Evolutionary conservation across 164 flowering plant genomes (phyloP).

Genomic region (Berberis thunbergii): DNA sequence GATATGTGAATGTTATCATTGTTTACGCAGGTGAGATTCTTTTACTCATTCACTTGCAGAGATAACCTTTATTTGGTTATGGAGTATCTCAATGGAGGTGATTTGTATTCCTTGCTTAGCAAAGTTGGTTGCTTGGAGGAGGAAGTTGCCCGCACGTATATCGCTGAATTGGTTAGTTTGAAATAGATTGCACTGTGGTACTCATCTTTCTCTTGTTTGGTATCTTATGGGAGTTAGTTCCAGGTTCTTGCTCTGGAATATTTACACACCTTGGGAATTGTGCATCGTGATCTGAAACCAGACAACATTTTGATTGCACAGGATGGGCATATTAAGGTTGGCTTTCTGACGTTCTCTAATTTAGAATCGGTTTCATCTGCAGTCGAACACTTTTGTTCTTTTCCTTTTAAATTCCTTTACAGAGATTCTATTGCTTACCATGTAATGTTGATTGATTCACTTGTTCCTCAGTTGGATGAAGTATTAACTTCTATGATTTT

Average conservation of each 20-base stretch:
- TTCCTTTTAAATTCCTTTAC: too few species aligned
- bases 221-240: conserved; percentile 9
- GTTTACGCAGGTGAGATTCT: conserved; percentile 56
- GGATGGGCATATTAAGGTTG: conserved; percentile 78
- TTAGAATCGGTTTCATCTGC: too few species aligned
- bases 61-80: conserved; percentile 79
- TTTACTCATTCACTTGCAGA: conserved; percentile 66
- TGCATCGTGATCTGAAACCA: conserved; percentile 79
- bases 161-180: conserved; percentile 63
- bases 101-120: conserved; percentile 61
- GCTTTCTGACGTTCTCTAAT: conserved; percentile 4
- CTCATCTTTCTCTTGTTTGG: conserved; percentile 3
- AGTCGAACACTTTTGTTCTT: too few species aligned
- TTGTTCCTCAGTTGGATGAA: too few species aligned
- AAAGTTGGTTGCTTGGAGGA: conserved; percentile 74
- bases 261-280: conserved; percentile 66
- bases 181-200: background rate
- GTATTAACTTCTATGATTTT: too few species aligned
- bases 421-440: too few species aligned
- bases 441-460: too few species aligned
- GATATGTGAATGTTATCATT: background rate
- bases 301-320: conserved; percentile 71
- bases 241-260: conserved; percentile 86
- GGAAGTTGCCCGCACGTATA: conserved; percentile 55
- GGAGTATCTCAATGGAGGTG: conserved; percentile 85